Evolutionary conservation across 1,139 yeast species (phyloP).

Genomic region (Cylindricascospora bacillispora): DNA sequence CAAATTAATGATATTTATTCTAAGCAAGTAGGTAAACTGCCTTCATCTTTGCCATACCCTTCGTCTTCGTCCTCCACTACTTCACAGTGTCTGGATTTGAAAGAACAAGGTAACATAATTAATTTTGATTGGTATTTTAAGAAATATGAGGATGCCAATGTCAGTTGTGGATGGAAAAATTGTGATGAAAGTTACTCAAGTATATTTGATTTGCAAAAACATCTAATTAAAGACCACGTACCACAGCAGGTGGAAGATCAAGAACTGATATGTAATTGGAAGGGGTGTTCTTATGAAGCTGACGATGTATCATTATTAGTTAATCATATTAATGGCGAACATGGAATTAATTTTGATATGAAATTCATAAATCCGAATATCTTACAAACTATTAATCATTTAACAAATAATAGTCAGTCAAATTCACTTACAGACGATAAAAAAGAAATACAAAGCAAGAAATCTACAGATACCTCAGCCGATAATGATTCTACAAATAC

Average conservation of each 20-base stretch:
- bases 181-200: slow-evolving; percentile 32
- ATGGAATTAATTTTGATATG: slow-evolving; percentile 28
- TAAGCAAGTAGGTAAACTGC: no score
- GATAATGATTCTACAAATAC: background rate
- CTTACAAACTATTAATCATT: slow-evolving; percentile 4
- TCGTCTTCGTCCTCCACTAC: background rate
- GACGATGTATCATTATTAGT: slow-evolving; percentile 40
- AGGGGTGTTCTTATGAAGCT: slow-evolving; percentile 47
- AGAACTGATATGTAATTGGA: slow-evolving; percentile 50
- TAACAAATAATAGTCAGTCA: slow-evolving; percentile 6
- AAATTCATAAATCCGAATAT: slow-evolving; percentile 11
- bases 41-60: no score
- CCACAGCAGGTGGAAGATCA: slow-evolving; percentile 6
- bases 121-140: slow-evolving; percentile 29
- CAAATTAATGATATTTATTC: background rate
- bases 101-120: slow-evolving; percentile 18
- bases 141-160: slow-evolving; percentile 10
- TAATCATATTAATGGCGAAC: slow-evolving; percentile 47
- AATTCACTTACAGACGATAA: background rate
- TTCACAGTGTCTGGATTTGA: no score
- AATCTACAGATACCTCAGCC: background rate
- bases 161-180: slow-evolving; percentile 44
- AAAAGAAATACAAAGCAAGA: no score
- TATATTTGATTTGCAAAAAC: slow-evolving; percentile 39
- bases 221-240: slow-evolving; percentile 46